Evolutionary conservation across 169 alveolate genomes (phyloP), one percentile per base, ranked within the genome.

Genomic region (Fabrea salina): DNA sequence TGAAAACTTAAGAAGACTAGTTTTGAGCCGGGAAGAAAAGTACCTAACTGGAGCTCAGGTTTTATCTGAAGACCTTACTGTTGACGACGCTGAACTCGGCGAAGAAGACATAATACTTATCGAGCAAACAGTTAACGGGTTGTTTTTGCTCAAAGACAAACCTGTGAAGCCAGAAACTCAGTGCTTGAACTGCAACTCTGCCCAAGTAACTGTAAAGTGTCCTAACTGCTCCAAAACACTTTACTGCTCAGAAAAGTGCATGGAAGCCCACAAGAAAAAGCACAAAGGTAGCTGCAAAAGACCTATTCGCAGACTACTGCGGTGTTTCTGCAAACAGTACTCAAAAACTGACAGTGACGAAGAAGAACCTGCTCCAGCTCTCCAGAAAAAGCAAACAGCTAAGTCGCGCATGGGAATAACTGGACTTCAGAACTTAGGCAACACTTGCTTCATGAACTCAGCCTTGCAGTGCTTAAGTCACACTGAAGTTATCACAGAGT

Each of bases 361-460:
- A 13, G 58, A 54, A 30, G 53, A 33, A 13, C n/a, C n/a, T n/a
- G 50, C 19, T 0, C 16, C 13, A 74, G 72, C 54, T 19, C 32
- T 53, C 30, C 64, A 13, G 3, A 19, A 22, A 30, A 35, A 74
- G 4, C 32, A 51, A 11, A 33, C 22, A 5, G 33, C 11, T 8
- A 74, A 32, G 39, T 39, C 19, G 5, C 19, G 30, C 50, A 33
- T 19, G 22, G 95, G 96, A 0, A 58, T 79, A 43, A 87, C 80
- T 0, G 96, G 96, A 41, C 80, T 88, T 41, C 80, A 79, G 37
- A 92, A 92, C 83, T 81, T 92, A 49, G 96, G 96, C 30, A 92
- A 92, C 75, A 89, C 95, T n/a, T 92, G 96, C 57, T 92, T 87
- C 77, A 92, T 92, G 96, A 86, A 87, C 66, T 83, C 94, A 22